Percentiles rank a stretch among this genome's conserved stretches.
Conservation (phyloP, 2,329 filamentous ascomycete genomes). For the Fusarium odoratissimum region DNA sequence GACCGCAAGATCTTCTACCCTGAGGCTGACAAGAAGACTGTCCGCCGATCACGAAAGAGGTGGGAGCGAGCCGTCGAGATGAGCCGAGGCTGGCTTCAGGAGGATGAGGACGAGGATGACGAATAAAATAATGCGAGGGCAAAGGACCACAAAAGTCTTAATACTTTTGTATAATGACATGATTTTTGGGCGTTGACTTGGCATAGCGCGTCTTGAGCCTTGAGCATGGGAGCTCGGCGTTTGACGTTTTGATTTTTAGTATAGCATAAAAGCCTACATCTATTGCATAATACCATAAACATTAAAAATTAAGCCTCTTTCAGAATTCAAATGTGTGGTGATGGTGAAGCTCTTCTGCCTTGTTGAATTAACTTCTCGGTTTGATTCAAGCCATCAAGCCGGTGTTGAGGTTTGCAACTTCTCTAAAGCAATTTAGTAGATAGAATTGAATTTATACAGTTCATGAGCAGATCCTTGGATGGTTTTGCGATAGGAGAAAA, state of each 20-base stretch:
- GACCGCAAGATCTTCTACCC: constrained; percentile 79
- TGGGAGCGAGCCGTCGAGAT: constrained; percentile 71
- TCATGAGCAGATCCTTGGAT: not conserved
- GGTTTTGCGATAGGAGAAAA: not conserved
- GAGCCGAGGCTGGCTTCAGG: constrained; percentile 65
- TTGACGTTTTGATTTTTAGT: constrained; percentile 18
- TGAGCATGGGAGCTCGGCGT: constrained; percentile 31
- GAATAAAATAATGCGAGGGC: constrained; percentile 1
- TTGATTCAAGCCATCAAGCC: not conserved
- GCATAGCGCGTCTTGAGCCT: constrained; percentile 31
- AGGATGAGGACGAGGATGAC: constrained; percentile 45
- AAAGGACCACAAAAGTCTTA: not conserved
- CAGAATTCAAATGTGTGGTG: not conserved
- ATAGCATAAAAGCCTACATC: constrained; percentile 12
- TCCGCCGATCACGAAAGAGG: constrained; percentile 56
- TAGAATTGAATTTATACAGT: not conserved
- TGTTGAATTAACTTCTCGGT: no score
- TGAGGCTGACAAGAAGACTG: constrained; percentile 61
- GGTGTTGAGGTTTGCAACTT: not conserved
- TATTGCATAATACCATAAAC: constrained; percentile 28
- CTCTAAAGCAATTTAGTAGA: not conserved
- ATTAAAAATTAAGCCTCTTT: not conserved
- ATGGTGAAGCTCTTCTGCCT: not conserved
- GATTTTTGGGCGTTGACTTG: constrained; percentile 21
- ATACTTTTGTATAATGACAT: constrained; percentile 15